These are phyloP conservation scores for Flagelloscypha sp. DNA, from an alignment of 768 basidiomycete species.

Conservation along the genomic window DNA sequence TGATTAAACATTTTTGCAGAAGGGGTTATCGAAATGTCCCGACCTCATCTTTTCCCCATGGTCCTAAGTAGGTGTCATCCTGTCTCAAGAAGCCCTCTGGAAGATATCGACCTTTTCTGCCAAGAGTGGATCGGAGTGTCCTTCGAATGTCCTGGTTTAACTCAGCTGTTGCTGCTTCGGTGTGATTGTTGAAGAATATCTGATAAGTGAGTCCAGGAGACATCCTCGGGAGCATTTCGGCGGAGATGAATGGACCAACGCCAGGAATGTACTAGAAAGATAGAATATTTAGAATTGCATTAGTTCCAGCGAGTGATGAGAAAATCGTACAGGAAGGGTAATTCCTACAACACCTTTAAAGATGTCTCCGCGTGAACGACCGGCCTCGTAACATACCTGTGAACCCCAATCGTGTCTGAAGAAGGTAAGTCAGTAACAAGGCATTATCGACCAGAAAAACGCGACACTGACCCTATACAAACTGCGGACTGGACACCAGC, in stretches of 20 bases:
- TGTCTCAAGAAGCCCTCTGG: constrained; percentile 48
- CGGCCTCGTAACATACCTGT: constrained; percentile 58
- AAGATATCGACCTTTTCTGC: constrained; percentile 45
- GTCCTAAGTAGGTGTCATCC: constrained; percentile 43
- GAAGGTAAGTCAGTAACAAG: not conserved
- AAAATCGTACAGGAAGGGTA: constrained; percentile 48
- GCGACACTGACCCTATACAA: constrained; percentile 50
- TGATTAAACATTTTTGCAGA: constrained; percentile 2
- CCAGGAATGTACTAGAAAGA: constrained; percentile 51
- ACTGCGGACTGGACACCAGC: constrained; percentile 40
- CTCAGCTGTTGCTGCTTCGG: constrained; percentile 40
- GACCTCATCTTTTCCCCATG: constrained; percentile 31
- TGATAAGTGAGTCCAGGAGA: constrained; percentile 58
- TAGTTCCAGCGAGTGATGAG: not conserved
- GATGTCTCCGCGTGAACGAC: constrained; percentile 57
- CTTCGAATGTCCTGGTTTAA: constrained; percentile 49
- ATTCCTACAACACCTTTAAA: constrained; percentile 51
- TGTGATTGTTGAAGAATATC: constrained; percentile 48
- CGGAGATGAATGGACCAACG: constrained; percentile 37
- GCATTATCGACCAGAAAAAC: not conserved
- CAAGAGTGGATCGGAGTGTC: constrained; percentile 47
- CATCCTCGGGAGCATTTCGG: constrained; percentile 26
- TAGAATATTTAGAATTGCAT: not conserved
- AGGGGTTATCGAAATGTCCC: not conserved
- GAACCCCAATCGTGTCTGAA: constrained; percentile 73